Evolutionary conservation across 148 eudicot genomes (phyloP).

Genomic region (Diospyros lotus): DNA sequence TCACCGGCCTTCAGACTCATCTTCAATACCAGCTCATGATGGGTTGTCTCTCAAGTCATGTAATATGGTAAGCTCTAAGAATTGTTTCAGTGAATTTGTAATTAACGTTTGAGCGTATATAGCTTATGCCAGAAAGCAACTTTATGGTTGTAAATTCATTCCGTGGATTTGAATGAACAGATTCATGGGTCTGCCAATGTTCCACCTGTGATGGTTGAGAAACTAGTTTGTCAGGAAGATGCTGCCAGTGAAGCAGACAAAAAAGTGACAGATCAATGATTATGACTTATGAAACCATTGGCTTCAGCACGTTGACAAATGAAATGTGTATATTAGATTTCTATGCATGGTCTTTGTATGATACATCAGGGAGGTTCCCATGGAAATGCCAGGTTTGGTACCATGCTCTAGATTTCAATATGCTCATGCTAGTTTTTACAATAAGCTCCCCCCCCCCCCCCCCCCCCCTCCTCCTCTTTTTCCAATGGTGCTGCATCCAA

Average conservation of each 20-base stretch:
- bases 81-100: not conserved
- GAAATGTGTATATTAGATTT: not conserved
- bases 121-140: not conserved
- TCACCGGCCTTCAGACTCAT: slow-evolving; percentile 68
- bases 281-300: slow-evolving; percentile 6
- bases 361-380: slow-evolving; percentile 8
- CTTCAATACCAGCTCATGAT: slow-evolving; percentile 33
- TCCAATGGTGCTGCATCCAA: not conserved
- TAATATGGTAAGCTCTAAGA: slow-evolving; percentile 30
- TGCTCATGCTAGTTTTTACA: not conserved
- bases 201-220: slow-evolving; percentile 26
- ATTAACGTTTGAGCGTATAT: not conserved
- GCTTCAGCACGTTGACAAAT: not conserved
- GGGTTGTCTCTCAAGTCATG: slow-evolving; percentile 29
- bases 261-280: slow-evolving; percentile 24
- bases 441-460: not conserved
- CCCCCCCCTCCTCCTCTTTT: not conserved
- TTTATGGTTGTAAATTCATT: not conserved
- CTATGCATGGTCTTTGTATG: slow-evolving; percentile 1
- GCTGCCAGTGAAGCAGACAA: slow-evolving; percentile 31
- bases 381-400: slow-evolving; percentile 8
- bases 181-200: slow-evolving; percentile 27
- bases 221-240: slow-evolving; percentile 32
- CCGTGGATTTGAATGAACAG: slow-evolving; percentile 23
- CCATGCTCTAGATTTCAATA: slow-evolving; percentile 5